Evolutionary conservation across 345 rosid species (phyloP).

Genomic region (Euphorbia lathyris): DNA sequence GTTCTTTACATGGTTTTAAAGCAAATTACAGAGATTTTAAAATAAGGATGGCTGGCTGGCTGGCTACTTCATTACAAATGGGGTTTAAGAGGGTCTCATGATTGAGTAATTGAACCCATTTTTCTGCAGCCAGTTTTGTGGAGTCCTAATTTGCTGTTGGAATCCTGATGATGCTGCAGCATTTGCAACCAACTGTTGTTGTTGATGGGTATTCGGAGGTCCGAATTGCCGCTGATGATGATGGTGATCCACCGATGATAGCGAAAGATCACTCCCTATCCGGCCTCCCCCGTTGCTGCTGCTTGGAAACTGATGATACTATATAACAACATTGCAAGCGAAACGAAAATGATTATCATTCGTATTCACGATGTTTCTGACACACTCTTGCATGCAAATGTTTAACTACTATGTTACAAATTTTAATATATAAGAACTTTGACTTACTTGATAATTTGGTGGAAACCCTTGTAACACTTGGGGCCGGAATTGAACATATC

Average conservation of each 20-base stretch:
- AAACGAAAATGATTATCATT: not conserved
- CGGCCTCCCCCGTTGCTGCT: conserved; percentile 55
- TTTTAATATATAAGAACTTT: too few species aligned
- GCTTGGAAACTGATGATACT: conserved; percentile 52
- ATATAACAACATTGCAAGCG: not conserved
- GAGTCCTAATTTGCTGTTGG: conserved; percentile 58
- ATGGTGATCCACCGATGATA: conserved; percentile 37
- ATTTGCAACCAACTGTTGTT: conserved; percentile 49
- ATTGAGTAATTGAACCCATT: conserved; percentile 47
- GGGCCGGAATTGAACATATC: conserved; percentile 37
- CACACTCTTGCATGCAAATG: too few species aligned
- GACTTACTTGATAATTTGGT: conserved; percentile 35
- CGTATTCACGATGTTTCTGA: too few species aligned
- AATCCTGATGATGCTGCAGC: conserved; percentile 99
- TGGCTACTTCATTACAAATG: conserved; percentile 13
- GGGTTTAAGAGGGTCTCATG: conserved; percentile 41
- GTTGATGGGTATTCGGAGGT: conserved; percentile 20
- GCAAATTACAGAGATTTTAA: not conserved
- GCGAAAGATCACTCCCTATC: conserved; percentile 60
- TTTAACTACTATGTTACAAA: too few species aligned
- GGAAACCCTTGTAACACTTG: conserved; percentile 34
- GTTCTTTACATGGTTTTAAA: conserved; percentile 13
- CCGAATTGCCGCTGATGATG: conserved; percentile 42
- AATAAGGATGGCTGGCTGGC: too few species aligned
- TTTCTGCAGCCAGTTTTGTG: conserved; percentile 63